Conservation (phyloP, 148 eudicot genomes). For the Camellia granthamiana region DNA sequence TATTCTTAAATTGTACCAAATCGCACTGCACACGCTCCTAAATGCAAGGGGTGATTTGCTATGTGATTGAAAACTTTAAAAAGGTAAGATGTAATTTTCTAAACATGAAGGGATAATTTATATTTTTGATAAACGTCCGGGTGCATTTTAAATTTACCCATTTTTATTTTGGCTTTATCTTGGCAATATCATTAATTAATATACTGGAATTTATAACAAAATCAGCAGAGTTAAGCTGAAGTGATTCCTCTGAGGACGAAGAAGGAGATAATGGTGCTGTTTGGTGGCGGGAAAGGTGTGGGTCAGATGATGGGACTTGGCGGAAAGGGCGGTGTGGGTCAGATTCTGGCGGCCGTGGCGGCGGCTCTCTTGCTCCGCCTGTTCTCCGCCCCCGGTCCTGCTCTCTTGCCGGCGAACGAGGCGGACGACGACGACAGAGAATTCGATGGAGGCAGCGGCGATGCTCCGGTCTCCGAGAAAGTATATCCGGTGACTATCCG, state of each 20-base stretch:
- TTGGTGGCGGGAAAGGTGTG: conserved; percentile 27
- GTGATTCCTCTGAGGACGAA: neutral
- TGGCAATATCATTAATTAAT: neutral
- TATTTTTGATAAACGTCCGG: too few species aligned
- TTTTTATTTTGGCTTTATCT: neutral
- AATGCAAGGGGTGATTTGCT: too few species aligned
- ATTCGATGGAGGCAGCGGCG: conserved; percentile 23
- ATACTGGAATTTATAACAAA: neutral
- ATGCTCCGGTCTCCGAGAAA: conserved; percentile 41
- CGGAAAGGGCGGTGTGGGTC: conserved; percentile 43
- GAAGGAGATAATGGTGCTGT: conserved; percentile 30
- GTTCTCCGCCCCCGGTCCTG: conserved; percentile 66
- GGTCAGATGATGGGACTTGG: conserved; percentile 22
- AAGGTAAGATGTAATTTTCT: too few species aligned
- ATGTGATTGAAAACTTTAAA: too few species aligned
- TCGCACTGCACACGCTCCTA: too few species aligned
- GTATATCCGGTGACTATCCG: conserved; percentile 74
- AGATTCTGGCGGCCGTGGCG: conserved; percentile 67
- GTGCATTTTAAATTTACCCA: too few species aligned
- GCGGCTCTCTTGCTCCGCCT: conserved; percentile 77
- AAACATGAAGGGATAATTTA: too few species aligned
- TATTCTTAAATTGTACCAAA: too few species aligned
- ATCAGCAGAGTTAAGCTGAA: neutral
- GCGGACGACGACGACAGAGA: conserved; percentile 23
- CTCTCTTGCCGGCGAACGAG: conserved; percentile 38